Evolutionary conservation across 208 protist species (phyloP).

Genomic region (Trypanosoma mega): DNA sequence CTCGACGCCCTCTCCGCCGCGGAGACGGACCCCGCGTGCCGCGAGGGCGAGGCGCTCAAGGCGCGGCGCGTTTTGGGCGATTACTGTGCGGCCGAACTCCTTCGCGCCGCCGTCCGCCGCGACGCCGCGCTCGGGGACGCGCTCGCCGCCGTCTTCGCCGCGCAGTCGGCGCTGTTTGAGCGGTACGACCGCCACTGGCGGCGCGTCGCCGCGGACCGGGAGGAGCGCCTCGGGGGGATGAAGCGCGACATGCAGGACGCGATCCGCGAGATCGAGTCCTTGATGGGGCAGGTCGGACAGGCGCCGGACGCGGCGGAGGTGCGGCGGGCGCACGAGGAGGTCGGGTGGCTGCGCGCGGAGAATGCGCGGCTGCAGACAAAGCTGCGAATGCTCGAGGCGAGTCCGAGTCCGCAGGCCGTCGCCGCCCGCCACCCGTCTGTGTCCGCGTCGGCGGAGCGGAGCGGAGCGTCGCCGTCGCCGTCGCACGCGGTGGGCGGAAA

Average conservation of each 20-base stretch:
- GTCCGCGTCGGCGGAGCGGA: conserved; percentile 17
- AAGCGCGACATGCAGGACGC: conserved; percentile 60
- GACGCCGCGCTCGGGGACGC: conserved; percentile 34
- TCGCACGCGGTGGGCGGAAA: conserved; percentile 32
- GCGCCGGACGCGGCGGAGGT: conserved; percentile 20
- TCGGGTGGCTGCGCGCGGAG: conserved; percentile 39
- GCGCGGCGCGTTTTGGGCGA: conserved; percentile 65
- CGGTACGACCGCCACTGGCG: conserved; percentile 73
- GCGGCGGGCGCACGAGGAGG: conserved; percentile 27
- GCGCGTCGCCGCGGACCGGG: conserved; percentile 43
- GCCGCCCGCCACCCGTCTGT: conserved; percentile 5
- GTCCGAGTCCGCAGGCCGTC: not conserved
- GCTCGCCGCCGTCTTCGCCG: conserved; percentile 41
- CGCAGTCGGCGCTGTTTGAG: conserved; percentile 48
- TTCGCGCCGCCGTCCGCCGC: conserved; percentile 29
- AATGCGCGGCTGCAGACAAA: conserved; percentile 39
- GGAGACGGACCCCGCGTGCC: conserved; percentile 42
- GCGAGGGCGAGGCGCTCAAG: conserved; percentile 79
- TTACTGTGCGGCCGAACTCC: conserved; percentile 67
- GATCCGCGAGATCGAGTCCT: conserved; percentile 63
- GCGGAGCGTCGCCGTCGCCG: conserved; percentile 7
- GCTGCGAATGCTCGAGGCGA: conserved; percentile 23
- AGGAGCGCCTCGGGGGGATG: conserved; percentile 50
- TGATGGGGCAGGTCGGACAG: conserved; percentile 41
- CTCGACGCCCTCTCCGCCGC: conserved; percentile 53